Percentiles rank a stretch among this genome's conserved stretches.
Evolutionary conservation across 805 yeast species (phyloP).

Genomic region (Lipomyces kockii): DNA sequence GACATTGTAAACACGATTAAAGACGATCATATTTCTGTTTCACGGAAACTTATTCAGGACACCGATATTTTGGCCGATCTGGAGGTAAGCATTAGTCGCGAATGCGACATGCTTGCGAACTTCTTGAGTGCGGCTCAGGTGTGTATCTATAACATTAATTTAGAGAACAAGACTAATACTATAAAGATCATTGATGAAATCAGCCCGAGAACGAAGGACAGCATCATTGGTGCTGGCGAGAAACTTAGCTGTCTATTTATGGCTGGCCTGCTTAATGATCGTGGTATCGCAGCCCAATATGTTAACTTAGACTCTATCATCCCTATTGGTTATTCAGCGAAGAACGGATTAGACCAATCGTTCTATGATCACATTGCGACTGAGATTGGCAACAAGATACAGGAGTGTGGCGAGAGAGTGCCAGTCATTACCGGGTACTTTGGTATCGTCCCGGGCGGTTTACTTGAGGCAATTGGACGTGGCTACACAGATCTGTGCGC

Average conservation of each 20-base stretch:
- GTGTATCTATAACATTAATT: background rate
- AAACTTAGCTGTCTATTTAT: constrained; percentile 88
- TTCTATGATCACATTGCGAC: constrained; percentile 61
- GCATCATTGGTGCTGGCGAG: constrained; percentile 92
- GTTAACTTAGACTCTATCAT: constrained; percentile 78
- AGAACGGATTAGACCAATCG: constrained; percentile 63
- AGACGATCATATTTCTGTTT: constrained; percentile 79
- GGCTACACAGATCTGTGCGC: constrained; percentile 99
- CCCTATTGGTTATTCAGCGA: constrained; percentile 61
- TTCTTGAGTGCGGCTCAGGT: constrained; percentile 79
- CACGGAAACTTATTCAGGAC: constrained; percentile 57
- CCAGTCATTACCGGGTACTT: constrained; percentile 97
- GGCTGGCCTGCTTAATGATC: constrained; percentile 81
- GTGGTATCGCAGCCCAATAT: constrained; percentile 75
- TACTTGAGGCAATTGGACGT: constrained; percentile 90
- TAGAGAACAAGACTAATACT: background rate
- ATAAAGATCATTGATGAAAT: constrained; percentile 83
- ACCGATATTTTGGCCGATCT: constrained; percentile 57
- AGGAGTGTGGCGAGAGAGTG: constrained; percentile 45
- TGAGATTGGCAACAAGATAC: constrained; percentile 55
- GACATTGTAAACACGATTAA: constrained; percentile 67
- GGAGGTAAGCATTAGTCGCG: constrained; percentile 62
- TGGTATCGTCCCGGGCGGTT: constrained; percentile 95
- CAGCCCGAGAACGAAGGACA: constrained; percentile 82
- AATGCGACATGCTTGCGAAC: constrained; percentile 69